Conservation (phyloP, 2,329 filamentous ascomycete genomes). For the Aspergillus oerlinghausenensis region DNA sequence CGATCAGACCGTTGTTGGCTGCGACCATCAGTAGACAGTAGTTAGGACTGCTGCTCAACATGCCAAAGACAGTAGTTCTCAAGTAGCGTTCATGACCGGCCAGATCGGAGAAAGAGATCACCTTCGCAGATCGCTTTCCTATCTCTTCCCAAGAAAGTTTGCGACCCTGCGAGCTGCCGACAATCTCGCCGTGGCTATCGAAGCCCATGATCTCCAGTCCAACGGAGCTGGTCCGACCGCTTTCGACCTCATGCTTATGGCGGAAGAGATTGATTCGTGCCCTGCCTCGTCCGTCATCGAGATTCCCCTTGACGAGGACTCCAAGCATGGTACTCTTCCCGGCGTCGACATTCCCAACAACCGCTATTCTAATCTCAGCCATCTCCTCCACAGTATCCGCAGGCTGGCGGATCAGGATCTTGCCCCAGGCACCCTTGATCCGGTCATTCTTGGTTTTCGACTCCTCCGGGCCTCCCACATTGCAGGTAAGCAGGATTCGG, state of each 20-base stretch:
- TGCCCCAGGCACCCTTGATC: slow-evolving; percentile 74
- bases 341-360: slow-evolving; percentile 96
- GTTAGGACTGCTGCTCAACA: slow-evolving; percentile 90
- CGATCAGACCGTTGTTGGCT: slow-evolving; percentile 92
- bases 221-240: slow-evolving; percentile 89
- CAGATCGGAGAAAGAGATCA: slow-evolving; percentile 92
- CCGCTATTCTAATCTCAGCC: slow-evolving; percentile 92
- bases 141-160: slow-evolving; percentile 97
- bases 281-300: slow-evolving; percentile 91
- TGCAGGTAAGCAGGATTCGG: slow-evolving; percentile 80
- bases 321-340: slow-evolving; percentile 96
- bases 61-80: slow-evolving; percentile 90
- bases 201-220: slow-evolving; percentile 99
- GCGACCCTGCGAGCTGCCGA: slow-evolving; percentile 77
- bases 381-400: slow-evolving; percentile 76
- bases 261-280: slow-evolving; percentile 93
- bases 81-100: slow-evolving; percentile 95
- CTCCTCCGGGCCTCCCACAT: slow-evolving; percentile 75
- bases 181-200: slow-evolving; percentile 76
- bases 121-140: slow-evolving; percentile 87
- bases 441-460: slow-evolving; percentile 61
- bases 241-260: slow-evolving; percentile 97
- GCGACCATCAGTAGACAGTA: slow-evolving; percentile 98
- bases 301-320: slow-evolving; percentile 88
- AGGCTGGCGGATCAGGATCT: slow-evolving; percentile 72